Conservation (phyloP, 371 early-diverging fungal species). For the Mortierella polycephala region DNA sequence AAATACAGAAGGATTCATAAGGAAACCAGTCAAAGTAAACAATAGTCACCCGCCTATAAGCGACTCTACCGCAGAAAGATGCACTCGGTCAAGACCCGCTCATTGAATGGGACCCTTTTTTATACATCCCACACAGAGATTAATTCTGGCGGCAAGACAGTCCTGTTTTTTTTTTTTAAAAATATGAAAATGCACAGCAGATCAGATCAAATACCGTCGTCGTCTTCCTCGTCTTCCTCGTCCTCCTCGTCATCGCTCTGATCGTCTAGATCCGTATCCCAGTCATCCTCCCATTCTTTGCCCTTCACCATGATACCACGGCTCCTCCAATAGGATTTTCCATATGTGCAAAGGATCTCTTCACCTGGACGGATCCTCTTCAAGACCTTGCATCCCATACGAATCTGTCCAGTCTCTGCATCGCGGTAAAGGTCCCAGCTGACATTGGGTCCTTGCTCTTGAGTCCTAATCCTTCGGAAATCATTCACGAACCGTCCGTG, state of each 20-base stretch:
- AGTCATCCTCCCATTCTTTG: slow-evolving; percentile 48
- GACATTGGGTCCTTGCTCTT: slow-evolving; percentile 45
- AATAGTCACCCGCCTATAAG: slow-evolving; percentile 15
- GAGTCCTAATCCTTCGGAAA: slow-evolving; percentile 35
- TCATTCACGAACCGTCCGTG: slow-evolving; percentile 53
- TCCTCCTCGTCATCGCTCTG: slow-evolving; percentile 1
- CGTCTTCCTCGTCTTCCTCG: background rate
- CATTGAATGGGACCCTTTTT: background rate
- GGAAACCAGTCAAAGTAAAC: slow-evolving; percentile 1
- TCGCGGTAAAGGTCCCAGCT: slow-evolving; percentile 49
- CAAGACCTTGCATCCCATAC: slow-evolving; percentile 53
- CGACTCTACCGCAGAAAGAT: background rate
- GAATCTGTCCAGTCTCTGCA: slow-evolving; percentile 33
- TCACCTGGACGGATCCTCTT: slow-evolving; percentile 34
- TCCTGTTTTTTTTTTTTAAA: too few relatives aligned
- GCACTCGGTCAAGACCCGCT: too few relatives aligned
- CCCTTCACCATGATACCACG: slow-evolving; percentile 25
- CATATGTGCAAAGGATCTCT: slow-evolving; percentile 51
- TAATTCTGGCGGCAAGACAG: background rate
- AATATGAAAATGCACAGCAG: too few relatives aligned
- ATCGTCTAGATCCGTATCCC: slow-evolving; percentile 53
- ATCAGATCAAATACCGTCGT: too few relatives aligned
- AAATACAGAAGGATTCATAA: slow-evolving; percentile 41
- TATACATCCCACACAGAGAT: background rate
- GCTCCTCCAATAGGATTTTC: slow-evolving; percentile 48